Percentiles rank a stretch among this genome's conserved stretches.
phyloP scores from a whole-genome alignment of 2,329 filamentous ascomycete species.

The Aspergillus pseudoglaucus region DNA sequence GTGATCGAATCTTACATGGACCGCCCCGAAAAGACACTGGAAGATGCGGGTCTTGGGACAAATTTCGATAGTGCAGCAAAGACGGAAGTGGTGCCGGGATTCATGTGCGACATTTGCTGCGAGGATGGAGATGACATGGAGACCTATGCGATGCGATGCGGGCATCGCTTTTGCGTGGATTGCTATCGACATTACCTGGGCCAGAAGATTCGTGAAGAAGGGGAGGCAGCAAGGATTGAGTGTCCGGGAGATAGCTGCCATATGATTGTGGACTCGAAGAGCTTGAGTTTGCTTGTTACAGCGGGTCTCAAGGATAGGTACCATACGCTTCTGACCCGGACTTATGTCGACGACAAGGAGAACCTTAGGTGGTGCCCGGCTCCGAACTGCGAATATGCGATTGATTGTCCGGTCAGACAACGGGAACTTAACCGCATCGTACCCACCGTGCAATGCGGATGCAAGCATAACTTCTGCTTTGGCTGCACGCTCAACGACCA shows the following conservation, averaged over 20 bases:
- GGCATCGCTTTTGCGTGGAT: constrained; percentile 83
- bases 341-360: constrained; percentile 95
- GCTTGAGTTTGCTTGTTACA: constrained; percentile 68
- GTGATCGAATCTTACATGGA: constrained; percentile 98
- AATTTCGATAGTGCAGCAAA: constrained; percentile 57
- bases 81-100: constrained; percentile 65
- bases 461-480: constrained; percentile 88
- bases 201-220: constrained; percentile 92
- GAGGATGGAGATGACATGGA: constrained; percentile 72
- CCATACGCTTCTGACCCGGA: constrained; percentile 77
- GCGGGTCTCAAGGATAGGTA: constrained; percentile 60
- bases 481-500: constrained; percentile 86
- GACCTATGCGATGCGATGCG: constrained; percentile 92
- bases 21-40: constrained; percentile 67
- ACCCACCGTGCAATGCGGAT: constrained; percentile 80
- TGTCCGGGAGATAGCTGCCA: constrained; percentile 85
- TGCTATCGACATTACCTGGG: constrained; percentile 88
- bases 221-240: constrained; percentile 89
- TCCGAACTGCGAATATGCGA: constrained; percentile 89
- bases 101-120: constrained; percentile 92
- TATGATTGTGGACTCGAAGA: constrained; percentile 84
- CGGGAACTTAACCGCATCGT: constrained; percentile 80
- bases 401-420: constrained; percentile 82
- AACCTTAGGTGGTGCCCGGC: constrained; percentile 96
- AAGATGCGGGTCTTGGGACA: constrained; percentile 73